These are phyloP conservation scores for Rubia peregrina DNA, from an alignment of 305 asterid genomes.

Conservation along the genomic window DNA sequence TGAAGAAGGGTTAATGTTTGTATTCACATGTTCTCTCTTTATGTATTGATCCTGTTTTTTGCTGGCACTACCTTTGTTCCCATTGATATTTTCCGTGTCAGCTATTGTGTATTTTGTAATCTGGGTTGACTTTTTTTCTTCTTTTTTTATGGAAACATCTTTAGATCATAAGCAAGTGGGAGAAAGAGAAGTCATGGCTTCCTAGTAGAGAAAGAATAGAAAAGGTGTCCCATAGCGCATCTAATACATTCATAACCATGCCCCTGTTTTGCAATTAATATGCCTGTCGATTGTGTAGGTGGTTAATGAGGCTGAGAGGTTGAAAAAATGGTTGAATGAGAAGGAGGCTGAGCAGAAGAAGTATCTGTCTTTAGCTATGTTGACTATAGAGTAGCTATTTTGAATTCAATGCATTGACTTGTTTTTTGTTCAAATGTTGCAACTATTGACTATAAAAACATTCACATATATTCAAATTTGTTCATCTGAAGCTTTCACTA, in stretches of 20 bases:
- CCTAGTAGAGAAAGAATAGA: conserved; percentile 69
- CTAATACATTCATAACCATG: conserved; percentile 11
- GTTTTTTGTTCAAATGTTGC: too few species aligned
- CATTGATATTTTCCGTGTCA: background rate
- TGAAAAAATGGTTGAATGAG: conserved; percentile 77
- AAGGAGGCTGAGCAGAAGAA: conserved; percentile 78
- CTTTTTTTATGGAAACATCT: conserved; percentile 14
- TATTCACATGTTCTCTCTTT: background rate
- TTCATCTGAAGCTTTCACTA: too few species aligned
- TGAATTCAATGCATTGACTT: too few species aligned
- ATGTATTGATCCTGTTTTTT: background rate
- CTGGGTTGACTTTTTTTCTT: conserved; percentile 16
- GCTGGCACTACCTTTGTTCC: too few species aligned
- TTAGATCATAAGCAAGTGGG: conserved; percentile 83
- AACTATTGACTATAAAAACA: too few species aligned
- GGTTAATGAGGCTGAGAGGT: conserved; percentile 52
- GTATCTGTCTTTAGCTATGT: conserved; percentile 23
- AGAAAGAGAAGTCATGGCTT: conserved; percentile 78
- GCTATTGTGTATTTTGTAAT: background rate
- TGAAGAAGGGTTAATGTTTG: background rate
- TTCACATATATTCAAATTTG: too few species aligned
- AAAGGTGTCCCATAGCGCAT: conserved; percentile 46
- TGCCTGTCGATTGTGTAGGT: conserved; percentile 37
- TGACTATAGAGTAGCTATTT: too few species aligned
- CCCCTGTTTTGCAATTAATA: conserved; percentile 1